Evolutionary conservation across 1,284 basidiomycete genomes (phyloP), one percentile per base, ranked within the genome.

Genomic region (Limonomyces culmigenus): DNA sequence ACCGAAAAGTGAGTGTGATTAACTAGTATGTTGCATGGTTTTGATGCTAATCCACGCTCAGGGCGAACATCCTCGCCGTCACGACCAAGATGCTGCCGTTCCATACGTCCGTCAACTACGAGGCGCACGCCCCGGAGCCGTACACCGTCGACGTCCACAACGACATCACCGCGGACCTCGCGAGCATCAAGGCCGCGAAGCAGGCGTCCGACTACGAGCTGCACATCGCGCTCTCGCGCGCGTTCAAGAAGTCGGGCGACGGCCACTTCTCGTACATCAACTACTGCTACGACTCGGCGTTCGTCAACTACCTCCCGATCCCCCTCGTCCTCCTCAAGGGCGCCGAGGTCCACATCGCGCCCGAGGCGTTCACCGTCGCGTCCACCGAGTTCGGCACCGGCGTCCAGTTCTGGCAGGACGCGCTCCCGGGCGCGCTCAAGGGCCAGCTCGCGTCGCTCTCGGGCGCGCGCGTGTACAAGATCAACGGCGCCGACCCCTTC

Each of bases 91-190:
- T 69, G 0, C 53, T 73, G 19, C 61, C 64, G 13, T 72, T 74
- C 47, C 70, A 73, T 46, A 70, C 70, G 0, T 72, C 69, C 3
- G 60, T 63, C 19, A 72, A 69, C 49, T 73, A 71, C 42, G 62
- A 72, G 47, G 56, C 65, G 32, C 55, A 55, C 38, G 69, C 69
- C 3, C 68, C 70, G 1, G 47, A 52, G 33, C 70, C 70, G 2
- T 74, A 66, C 49, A 53, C 61, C n/a, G 45, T 54, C 10, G 65
- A 71, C 39, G 65, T 73, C 10, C 67, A 71, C 38, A 68, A 70
- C 41, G 64, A 74, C 42, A 47, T 74, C 15, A 52, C 59, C 35
- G 56, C 50, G 14, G 68, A 71, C 47, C 48, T 73, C 19, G 60
- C 57, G 13, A 59, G 63, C 37, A 71, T 73, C 40, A 54, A 55